A percentile compares a stretch with the other conserved stretches of the same genome.
Evolutionary conservation across 2,329 filamentous ascomycete species (phyloP).

Genomic region (Alternaria arborescens): DNA sequence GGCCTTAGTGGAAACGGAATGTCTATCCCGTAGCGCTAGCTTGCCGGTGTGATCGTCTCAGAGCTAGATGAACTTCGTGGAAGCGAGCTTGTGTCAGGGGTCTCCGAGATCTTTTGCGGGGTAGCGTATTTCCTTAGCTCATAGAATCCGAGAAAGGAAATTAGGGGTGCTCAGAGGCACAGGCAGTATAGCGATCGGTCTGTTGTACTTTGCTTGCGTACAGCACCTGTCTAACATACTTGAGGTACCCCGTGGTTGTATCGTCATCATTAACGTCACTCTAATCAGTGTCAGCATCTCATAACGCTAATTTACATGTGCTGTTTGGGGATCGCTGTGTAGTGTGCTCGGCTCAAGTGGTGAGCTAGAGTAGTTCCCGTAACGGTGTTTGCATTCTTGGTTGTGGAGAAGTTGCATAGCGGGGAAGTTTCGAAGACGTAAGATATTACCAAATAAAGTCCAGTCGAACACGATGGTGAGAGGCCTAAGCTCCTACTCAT

Average conservation of each 20-base stretch:
- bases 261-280: not conserved
- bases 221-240: not conserved
- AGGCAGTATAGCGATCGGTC: slow-evolving; percentile 5
- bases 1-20: slow-evolving; percentile 22
- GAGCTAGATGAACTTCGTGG: slow-evolving; percentile 17
- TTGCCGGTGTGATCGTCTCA: slow-evolving; percentile 21
- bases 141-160: slow-evolving; percentile 32
- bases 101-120: slow-evolving; percentile 41
- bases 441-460: slow-evolving; percentile 41
- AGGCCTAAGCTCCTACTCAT: slow-evolving; percentile 29
- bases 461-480: slow-evolving; percentile 29
- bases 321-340: not conserved
- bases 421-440: slow-evolving; percentile 51
- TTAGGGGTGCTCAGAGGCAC: slow-evolving; percentile 3
- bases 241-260: not conserved
- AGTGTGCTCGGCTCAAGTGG: slow-evolving; percentile 31
- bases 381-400: slow-evolving; percentile 24
- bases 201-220: slow-evolving; percentile 3
- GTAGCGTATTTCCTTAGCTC: slow-evolving; percentile 45
- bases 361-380: slow-evolving; percentile 46
- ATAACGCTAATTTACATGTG: not conserved
- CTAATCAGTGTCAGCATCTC: not conserved
- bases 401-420: slow-evolving; percentile 41
- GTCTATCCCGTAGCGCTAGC: slow-evolving; percentile 8
- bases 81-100: slow-evolving; percentile 24